Conservation (phyloP, 2,329 filamentous ascomycete species). For the Byssothecium circinans region DNA sequence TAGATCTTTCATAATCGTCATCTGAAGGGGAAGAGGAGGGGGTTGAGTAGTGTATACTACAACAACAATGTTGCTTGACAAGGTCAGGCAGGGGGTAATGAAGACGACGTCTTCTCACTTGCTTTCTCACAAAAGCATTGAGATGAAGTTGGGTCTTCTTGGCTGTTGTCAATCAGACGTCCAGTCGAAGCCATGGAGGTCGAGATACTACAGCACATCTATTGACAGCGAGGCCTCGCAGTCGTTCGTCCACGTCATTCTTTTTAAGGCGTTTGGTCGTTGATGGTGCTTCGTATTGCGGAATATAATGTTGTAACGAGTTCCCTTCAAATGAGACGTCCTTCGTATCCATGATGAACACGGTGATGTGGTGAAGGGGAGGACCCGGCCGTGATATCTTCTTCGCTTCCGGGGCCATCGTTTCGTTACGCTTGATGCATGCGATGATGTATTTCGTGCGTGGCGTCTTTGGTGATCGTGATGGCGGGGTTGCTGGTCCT, state of each 20-base stretch:
- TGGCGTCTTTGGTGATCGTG: too few species aligned
- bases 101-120: conserved; percentile 1
- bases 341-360: conserved; percentile 6
- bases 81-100: not conserved
- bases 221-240: not conserved
- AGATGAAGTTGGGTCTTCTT: not conserved
- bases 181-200: conserved; percentile 17
- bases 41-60: conserved; percentile 37
- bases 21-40: not conserved
- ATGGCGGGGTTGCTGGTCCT: too few species aligned
- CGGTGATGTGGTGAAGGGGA: too few species aligned
- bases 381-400: too few species aligned
- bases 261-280: not conserved
- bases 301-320: conserved; percentile 4
- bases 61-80: conserved; percentile 4
- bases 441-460: too few species aligned
- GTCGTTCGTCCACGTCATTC: not conserved
- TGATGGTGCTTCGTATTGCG: not conserved
- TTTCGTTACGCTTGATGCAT: too few species aligned
- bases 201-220: conserved; percentile 7
- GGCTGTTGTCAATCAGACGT: conserved; percentile 14
- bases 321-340: conserved; percentile 12
- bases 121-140: conserved; percentile 1
- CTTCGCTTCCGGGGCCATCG: too few species aligned
- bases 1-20: not conserved